Evolutionary conservation across 1,139 yeast species (phyloP).

Genomic region (Petasospora fabianii): DNA sequence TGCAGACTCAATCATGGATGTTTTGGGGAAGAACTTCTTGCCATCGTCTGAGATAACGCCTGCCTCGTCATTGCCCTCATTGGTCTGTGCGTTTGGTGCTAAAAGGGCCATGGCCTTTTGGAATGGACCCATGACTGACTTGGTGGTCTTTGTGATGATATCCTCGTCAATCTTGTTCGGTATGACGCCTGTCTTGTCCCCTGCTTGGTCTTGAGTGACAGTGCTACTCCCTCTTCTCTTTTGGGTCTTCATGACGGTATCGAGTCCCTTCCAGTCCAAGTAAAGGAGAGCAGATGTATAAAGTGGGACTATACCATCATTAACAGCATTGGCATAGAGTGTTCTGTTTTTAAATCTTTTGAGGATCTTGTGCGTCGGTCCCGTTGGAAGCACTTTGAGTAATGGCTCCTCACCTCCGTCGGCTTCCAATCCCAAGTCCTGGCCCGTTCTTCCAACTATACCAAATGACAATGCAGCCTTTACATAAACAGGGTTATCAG

Average conservation of each 20-base stretch:
- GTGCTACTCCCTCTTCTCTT: constrained; percentile 23
- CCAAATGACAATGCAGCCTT: constrained; percentile 85
- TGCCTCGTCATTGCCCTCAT: constrained; percentile 4
- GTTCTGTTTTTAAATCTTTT: constrained; percentile 59
- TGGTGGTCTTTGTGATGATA: constrained; percentile 15
- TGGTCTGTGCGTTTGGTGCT: constrained; percentile 19
- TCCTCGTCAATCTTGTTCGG: constrained; percentile 24
- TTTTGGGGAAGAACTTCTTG: constrained; percentile 45
- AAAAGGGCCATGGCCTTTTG: constrained; percentile 23
- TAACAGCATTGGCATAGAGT: constrained; percentile 35
- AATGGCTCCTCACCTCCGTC: constrained; percentile 49
- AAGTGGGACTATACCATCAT: constrained; percentile 90
- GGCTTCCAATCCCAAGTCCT: constrained; percentile 72
- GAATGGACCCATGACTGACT: constrained; percentile 20
- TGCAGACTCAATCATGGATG: constrained; percentile 82
- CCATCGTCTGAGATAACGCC: constrained; percentile 2
- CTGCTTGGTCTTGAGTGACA: neutral
- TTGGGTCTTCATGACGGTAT: constrained; percentile 57
- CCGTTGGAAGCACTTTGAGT: constrained; percentile 70
- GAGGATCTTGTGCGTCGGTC: constrained; percentile 70
- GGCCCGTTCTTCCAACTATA: constrained; percentile 89
- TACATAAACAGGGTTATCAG: constrained; percentile 85
- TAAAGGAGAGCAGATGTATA: constrained; percentile 81
- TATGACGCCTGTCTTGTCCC: constrained; percentile 18
- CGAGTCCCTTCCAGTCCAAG: constrained; percentile 59